A percentile compares a stretch with the other conserved stretches of the same genome.
Evolutionary conservation across 108 stramenopile species (phyloP).

Genomic region (Nitzschia sp.): DNA sequence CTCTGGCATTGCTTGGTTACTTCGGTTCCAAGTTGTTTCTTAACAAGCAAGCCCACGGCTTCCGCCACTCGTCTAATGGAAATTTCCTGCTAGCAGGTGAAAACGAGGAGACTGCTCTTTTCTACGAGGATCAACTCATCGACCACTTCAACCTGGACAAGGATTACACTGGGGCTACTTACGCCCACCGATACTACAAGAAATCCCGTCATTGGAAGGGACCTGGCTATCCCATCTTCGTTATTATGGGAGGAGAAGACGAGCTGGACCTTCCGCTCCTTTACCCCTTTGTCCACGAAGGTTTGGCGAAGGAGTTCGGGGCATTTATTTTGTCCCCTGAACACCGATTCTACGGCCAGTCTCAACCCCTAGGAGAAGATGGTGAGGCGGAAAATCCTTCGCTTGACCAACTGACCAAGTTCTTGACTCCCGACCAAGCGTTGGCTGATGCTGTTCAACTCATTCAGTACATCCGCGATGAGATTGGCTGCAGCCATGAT

Average conservation of each 20-base stretch:
- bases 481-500: conserved; percentile 48
- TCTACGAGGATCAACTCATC: conserved; percentile 56
- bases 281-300: conserved; percentile 71
- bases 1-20: background rate
- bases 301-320: conserved; percentile 63
- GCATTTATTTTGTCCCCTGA: conserved; percentile 77
- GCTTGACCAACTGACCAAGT: conserved; percentile 19
- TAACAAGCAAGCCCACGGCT: background rate
- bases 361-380: conserved; percentile 49
- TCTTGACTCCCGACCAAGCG: conserved; percentile 71
- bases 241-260: conserved; percentile 81
- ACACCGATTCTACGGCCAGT: conserved; percentile 86
- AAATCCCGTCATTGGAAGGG: conserved; percentile 51
- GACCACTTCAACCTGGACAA: conserved; percentile 50
- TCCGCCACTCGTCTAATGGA: no score
- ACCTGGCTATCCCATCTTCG: conserved; percentile 73
- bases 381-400: conserved; percentile 2
- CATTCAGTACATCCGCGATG: conserved; percentile 33
- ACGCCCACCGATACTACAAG: conserved; percentile 67
- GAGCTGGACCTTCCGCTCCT: conserved; percentile 45
- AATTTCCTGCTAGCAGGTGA: background rate
- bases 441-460: conserved; percentile 50
- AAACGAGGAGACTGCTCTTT: conserved; percentile 10
- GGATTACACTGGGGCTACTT: conserved; percentile 7
- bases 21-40: background rate